Base-by-base conservation (phyloP, 2,329 filamentous ascomycete species). In the Neonectria coccinea region DNA sequence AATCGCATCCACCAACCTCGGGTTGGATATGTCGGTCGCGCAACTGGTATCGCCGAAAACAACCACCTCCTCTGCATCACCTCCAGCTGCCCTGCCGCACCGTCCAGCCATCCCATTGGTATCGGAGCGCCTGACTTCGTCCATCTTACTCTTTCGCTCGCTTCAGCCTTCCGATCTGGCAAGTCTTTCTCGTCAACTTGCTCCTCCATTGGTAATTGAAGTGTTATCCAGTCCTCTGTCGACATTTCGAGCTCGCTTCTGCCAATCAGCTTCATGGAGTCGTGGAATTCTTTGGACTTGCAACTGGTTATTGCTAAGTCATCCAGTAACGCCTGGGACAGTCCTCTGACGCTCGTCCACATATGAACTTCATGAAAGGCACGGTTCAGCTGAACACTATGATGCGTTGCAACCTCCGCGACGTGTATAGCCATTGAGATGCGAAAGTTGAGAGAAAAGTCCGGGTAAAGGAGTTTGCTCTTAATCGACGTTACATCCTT, bases 401-500 rank as follows among this genome's bases (percentile, higher is more conserved):
- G 65, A 42, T 73, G 60, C 1, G 65, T 29, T 12, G 75, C 72
- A 4, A 64, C 48, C 6, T 64, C 59, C 16, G 70, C 70, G 59
- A 79, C 70, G 29, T 77, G 67, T 5, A 70, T 42, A 1, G 73
- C 76, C 73, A 79, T 75, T 10, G 73, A 72, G 8, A 42, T 31
- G n/a, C 78, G 74, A n/a, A 78, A 76, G 5, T 64, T 48, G 1
- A 53, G 45, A n/a, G 70, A 59, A 31, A 79, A 72, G 8, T 76
- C 69, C 7, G 71, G 59, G n/a, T 78, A 71, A 1, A 80, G 65
- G 14, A 80, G 67, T 61, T 78, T 78, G 62, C 75, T 78, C 62
- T 80, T 77, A 9, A 80, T 77, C 2, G 76, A 76, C 8, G 53
- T 56, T 5, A 71, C 75, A 4, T 72, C 73, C 41, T 72, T 77